Conservation (phyloP, 2,329 filamentous ascomycete genomes). For the Pseudogymnoascus pannorum region DNA sequence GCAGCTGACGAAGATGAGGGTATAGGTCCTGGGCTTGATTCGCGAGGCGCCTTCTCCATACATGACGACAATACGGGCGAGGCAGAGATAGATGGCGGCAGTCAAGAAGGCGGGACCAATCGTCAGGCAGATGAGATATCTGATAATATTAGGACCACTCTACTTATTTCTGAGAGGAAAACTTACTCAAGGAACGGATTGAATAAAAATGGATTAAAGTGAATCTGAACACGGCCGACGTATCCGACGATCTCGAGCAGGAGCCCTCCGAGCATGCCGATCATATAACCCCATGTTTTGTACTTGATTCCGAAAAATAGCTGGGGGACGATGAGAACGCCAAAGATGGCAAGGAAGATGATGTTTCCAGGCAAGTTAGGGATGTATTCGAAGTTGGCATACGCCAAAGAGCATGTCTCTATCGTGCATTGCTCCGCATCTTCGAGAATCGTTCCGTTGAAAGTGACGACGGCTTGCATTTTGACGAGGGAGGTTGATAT, state of each 20-base stretch:
- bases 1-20: slow-evolving; percentile 46
- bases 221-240: slow-evolving; percentile 43
- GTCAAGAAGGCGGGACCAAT: slow-evolving; percentile 45
- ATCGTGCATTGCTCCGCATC: slow-evolving; percentile 13
- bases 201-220: slow-evolving; percentile 48
- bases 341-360: slow-evolving; percentile 46
- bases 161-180: not conserved
- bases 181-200: slow-evolving; percentile 49
- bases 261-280: slow-evolving; percentile 45
- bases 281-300: slow-evolving; percentile 49
- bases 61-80: slow-evolving; percentile 49
- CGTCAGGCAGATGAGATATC: slow-evolving; percentile 37
- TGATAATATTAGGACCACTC: not conserved
- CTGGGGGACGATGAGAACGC: slow-evolving; percentile 41
- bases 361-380: slow-evolving; percentile 44
- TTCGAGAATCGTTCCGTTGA: not conserved
- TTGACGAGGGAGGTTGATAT: not conserved
- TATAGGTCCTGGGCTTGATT: slow-evolving; percentile 43
- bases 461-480: not conserved
- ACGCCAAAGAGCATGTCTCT: slow-evolving; percentile 14
- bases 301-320: slow-evolving; percentile 42
- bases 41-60: slow-evolving; percentile 44
- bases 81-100: slow-evolving; percentile 56
- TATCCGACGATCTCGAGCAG: slow-evolving; percentile 47
- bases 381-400: slow-evolving; percentile 33